Evolutionary conservation across 2,329 filamentous ascomycete genomes (phyloP).

Genomic region (Pseudogymnoascus sp.): DNA sequence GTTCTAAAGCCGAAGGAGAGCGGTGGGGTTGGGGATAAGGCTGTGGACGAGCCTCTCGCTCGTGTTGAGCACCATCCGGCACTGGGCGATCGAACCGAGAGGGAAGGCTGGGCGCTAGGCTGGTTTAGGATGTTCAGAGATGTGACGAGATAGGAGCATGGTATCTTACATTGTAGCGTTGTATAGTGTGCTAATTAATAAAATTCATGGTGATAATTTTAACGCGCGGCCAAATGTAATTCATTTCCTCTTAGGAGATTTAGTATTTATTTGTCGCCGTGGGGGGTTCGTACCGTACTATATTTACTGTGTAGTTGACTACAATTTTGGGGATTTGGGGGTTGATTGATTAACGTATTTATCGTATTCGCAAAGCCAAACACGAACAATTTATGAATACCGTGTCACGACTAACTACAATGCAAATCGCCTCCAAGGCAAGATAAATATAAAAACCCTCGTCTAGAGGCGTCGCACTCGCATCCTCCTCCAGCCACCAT

Average conservation of each 20-base stretch:
- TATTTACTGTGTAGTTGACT: not conserved
- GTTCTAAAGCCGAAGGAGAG: not conserved
- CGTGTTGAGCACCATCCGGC: not conserved
- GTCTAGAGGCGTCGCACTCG: not conserved
- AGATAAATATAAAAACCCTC: not conserved
- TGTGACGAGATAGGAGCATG: not conserved
- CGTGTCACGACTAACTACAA: not conserved
- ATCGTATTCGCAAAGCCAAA: not conserved
- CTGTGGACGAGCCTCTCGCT: not conserved
- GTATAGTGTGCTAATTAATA: not conserved
- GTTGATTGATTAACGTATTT: not conserved
- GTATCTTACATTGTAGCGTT: not conserved
- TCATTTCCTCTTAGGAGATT: not conserved
- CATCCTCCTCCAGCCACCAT: not conserved
- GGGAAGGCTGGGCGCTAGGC: not conserved
- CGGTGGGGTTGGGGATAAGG: not conserved
- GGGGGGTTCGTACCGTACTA: not conserved
- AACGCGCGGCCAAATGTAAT: not conserved
- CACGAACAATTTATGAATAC: not conserved
- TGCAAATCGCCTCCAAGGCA: not conserved
- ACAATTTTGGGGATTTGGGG: not conserved
- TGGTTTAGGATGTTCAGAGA: not conserved
- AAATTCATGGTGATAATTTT: not conserved
- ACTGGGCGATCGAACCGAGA: conserved; percentile 1
- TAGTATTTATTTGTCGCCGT: not conserved